These are phyloP conservation scores for Bonia amplexicaulis DNA, from an alignment of 176 grass and related monocot genomes.

Conservation along the genomic window DNA sequence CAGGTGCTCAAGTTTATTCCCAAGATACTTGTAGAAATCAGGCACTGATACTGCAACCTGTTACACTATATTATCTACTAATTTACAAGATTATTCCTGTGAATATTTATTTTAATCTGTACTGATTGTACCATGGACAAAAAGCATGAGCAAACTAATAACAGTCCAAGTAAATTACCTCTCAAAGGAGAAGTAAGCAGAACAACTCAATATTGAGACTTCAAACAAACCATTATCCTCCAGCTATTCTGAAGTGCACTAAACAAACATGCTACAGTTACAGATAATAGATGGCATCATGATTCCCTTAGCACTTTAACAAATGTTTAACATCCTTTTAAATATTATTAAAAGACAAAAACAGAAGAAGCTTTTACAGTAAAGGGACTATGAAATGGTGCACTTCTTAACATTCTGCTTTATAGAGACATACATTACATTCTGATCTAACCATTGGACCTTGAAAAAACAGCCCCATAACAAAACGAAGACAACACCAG, in stretches of 20 bases:
- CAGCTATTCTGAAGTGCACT: conserved; percentile 6
- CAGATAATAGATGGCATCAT: conserved; percentile 9
- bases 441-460: conserved; percentile 26
- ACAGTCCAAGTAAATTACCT: background rate
- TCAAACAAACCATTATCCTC: conserved; percentile 6
- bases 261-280: conserved; percentile 15
- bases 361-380: conserved; percentile 25
- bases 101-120: background rate
- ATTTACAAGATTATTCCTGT: conserved; percentile 4
- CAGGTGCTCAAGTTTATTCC: conserved; percentile 17
- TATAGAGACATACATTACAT: conserved; percentile 25
- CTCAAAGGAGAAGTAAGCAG: background rate
- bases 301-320: conserved; percentile 11
- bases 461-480: conserved; percentile 16
- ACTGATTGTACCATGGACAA: background rate
- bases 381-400: background rate
- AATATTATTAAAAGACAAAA: conserved; percentile 28
- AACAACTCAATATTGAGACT: background rate
- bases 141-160: background rate
- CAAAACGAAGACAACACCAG: background rate
- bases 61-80: conserved; percentile 8
- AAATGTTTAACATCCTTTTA: conserved; percentile 19
- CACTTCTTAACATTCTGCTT: conserved; percentile 30
- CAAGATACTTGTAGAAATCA: conserved; percentile 8
- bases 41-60: background rate